Conservation (phyloP, 306 rosid species). For the Elaeagnus macrophylla region DNA sequence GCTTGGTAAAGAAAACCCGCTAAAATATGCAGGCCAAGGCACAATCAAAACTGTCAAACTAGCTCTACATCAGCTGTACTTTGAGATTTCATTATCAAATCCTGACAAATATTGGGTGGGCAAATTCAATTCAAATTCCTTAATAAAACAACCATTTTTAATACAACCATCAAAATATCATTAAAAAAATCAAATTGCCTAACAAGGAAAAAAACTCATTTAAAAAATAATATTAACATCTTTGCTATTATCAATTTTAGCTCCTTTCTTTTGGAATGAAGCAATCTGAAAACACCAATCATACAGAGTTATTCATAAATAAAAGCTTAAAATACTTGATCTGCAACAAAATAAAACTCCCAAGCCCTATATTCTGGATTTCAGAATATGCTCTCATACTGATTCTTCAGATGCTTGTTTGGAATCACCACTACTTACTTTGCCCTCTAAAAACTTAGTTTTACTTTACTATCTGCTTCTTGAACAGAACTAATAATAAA, state of each 20-base stretch:
- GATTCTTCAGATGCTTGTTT: conserved; percentile 15
- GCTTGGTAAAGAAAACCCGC: too few species aligned
- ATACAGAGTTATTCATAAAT: neutral
- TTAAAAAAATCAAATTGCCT: neutral
- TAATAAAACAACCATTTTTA: neutral
- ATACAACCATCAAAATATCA: neutral
- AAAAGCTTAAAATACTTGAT: conserved; percentile 14
- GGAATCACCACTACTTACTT: conserved; percentile 27
- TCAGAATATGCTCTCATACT: conserved; percentile 34
- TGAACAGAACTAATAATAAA: neutral
- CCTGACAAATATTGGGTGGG: neutral
- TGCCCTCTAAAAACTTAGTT: neutral
- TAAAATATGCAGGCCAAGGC: neutral
- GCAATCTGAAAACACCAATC: neutral
- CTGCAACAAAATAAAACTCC: conserved; percentile 14
- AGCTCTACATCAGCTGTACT: neutral
- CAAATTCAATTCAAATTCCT: neutral
- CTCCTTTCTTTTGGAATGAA: neutral
- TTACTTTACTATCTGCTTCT: neutral
- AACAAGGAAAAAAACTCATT: too few species aligned
- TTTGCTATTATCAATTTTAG: too few species aligned
- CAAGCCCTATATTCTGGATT: conserved; percentile 24
- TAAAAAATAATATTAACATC: too few species aligned
- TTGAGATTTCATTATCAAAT: neutral
- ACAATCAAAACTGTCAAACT: neutral